Conservation (phyloP, 352 stramenopile species). For the Phytophthora quininea region DNA sequence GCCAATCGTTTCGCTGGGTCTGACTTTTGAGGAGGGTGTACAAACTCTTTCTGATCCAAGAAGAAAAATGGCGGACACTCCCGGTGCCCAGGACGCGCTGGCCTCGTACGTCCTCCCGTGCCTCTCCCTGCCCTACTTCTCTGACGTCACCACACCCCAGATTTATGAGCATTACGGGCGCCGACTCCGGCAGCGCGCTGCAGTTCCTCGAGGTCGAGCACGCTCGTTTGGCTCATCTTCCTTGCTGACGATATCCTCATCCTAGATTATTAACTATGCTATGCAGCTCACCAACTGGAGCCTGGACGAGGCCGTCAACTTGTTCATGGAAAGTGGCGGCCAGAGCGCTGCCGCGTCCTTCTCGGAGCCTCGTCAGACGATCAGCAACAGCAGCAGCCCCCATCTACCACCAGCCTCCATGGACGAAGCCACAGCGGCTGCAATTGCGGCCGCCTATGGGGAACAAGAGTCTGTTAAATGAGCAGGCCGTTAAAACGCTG, state of each 20-base stretch:
- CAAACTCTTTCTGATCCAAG: too few relatives aligned
- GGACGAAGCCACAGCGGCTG: constrained; percentile 39
- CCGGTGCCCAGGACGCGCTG: too few relatives aligned
- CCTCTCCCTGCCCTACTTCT: too few relatives aligned
- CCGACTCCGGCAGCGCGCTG: constrained; percentile 61
- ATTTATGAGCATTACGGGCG: constrained; percentile 88
- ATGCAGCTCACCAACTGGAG: constrained; percentile 77
- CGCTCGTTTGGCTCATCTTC: not conserved
- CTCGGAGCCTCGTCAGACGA: constrained; percentile 4
- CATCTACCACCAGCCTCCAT: constrained; percentile 10
- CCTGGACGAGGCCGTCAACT: constrained; percentile 75
- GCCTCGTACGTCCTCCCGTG: too few relatives aligned
- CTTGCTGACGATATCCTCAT: constrained; percentile 11
- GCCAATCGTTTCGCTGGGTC: too few relatives aligned
- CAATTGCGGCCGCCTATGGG: constrained; percentile 36
- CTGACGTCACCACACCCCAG: constrained; percentile 26
- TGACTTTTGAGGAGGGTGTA: too few relatives aligned
- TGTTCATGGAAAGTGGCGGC: constrained; percentile 86
- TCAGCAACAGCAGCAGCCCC: constrained; percentile 3
- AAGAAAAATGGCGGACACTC: too few relatives aligned
- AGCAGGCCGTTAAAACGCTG: not conserved
- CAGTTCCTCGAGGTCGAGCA: constrained; percentile 74
- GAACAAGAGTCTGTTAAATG: constrained; percentile 41
- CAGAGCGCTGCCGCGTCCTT: constrained; percentile 26
- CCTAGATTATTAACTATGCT: constrained; percentile 2